Conservation (phyloP, 805 yeast species). For the Nematodospora valgi region DNA sequence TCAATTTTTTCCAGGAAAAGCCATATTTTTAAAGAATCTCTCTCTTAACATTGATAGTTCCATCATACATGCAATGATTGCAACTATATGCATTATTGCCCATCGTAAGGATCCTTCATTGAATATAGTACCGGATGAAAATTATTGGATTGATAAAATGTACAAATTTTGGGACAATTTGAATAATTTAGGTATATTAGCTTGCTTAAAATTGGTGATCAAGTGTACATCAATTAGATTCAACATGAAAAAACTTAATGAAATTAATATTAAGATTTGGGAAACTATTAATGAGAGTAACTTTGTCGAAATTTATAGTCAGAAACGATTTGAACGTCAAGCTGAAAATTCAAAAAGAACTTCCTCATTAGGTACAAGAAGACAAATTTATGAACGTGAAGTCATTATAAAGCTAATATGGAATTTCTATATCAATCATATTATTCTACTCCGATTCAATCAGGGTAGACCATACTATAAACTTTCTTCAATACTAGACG, state of each 20-base stretch:
- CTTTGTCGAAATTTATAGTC: constrained; percentile 14
- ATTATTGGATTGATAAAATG: constrained; percentile 19
- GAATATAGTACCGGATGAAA: constrained; percentile 13
- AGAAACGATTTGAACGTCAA: constrained; percentile 6
- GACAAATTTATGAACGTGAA: constrained; percentile 23
- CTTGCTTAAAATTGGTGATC: constrained; percentile 17
- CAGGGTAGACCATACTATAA: constrained; percentile 19
- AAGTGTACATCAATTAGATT: constrained; percentile 12
- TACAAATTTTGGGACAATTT: constrained; percentile 22
- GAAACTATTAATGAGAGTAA: constrained; percentile 16
- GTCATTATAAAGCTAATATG: constrained; percentile 20
- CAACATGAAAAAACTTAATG: constrained; percentile 11
- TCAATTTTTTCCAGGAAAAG: constrained; percentile 19
- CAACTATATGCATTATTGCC: constrained; percentile 16
- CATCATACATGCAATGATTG: constrained; percentile 23
- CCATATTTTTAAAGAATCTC: constrained; percentile 16
- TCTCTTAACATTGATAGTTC: constrained; percentile 20
- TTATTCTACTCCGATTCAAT: constrained; percentile 14
- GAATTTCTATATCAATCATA: constrained; percentile 18
- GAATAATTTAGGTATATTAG: constrained; percentile 23
- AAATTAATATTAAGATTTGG: constrained; percentile 17
- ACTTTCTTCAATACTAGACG: constrained; percentile 9
- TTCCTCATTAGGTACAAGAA: constrained; percentile 4
- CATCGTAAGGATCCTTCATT: constrained; percentile 8
- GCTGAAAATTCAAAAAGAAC: constrained; percentile 1